phyloP scores from a whole-genome alignment of 1,284 basidiomycete genomes.

The Taiwanofungus camphoratus region DNA sequence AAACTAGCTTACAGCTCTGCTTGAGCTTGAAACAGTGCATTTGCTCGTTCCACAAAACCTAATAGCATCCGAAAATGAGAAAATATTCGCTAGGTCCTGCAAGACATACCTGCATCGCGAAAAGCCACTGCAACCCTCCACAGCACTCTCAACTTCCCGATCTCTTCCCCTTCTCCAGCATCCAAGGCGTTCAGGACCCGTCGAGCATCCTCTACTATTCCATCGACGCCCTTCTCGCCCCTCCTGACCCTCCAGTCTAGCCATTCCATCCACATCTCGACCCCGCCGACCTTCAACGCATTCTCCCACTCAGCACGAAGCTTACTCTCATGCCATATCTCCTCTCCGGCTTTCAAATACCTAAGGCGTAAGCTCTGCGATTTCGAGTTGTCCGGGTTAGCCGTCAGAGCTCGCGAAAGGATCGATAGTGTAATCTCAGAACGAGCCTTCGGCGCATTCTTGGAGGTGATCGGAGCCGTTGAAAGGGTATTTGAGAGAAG shows the following conservation, averaged over 20 bases:
- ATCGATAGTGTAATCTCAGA: conserved; percentile 68
- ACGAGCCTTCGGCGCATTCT: conserved; percentile 58
- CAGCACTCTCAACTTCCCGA: conserved; percentile 56
- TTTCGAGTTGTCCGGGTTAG: conserved; percentile 43
- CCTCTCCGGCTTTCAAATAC: conserved; percentile 65
- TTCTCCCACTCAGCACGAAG: conserved; percentile 66
- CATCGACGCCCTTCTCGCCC: conserved; percentile 39
- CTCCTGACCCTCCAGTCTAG: conserved; percentile 63
- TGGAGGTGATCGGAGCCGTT: conserved; percentile 51
- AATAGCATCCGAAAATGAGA: neutral
- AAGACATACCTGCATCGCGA: conserved; percentile 65
- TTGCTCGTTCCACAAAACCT: conserved; percentile 54
- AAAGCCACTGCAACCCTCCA: conserved; percentile 69
- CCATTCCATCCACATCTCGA: conserved; percentile 68
- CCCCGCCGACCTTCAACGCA: conserved; percentile 45
- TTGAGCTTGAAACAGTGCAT: conserved; percentile 71
- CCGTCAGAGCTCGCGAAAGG: conserved; percentile 56
- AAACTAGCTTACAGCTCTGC: conserved; percentile 56
- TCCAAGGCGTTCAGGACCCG: conserved; percentile 37
- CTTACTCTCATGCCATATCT: conserved; percentile 57
- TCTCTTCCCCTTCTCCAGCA: conserved; percentile 38
- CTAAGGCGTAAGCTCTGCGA: conserved; percentile 52
- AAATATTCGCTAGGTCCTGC: neutral
- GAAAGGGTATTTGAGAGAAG: conserved; percentile 58
- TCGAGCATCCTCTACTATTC: conserved; percentile 44